Evolutionary conservation across 2,329 filamentous ascomycete species (phyloP).

Genomic region (Trichoderma sp.): DNA sequence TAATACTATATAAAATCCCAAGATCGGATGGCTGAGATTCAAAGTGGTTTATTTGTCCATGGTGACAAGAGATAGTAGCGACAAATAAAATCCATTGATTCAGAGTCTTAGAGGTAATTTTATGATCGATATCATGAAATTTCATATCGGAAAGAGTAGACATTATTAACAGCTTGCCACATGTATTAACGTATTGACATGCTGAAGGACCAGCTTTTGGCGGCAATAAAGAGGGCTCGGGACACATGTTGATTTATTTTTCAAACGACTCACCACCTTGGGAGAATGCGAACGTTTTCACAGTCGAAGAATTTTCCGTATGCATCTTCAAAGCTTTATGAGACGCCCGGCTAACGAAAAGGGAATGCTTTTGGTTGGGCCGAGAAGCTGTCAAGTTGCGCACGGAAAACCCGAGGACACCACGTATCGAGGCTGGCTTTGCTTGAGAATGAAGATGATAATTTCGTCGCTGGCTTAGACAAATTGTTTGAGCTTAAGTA

Average conservation of each 20-base stretch:
- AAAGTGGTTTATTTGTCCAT: no score
- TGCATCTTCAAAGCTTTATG: background rate
- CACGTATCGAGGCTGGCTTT: background rate
- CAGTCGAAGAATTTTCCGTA: background rate
- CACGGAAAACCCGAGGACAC: background rate
- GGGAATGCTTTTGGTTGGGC: background rate
- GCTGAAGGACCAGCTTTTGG: background rate
- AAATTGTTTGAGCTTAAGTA: background rate
- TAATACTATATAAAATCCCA: background rate
- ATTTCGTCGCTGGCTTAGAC: background rate
- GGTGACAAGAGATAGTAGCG: no score
- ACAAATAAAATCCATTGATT: no score
- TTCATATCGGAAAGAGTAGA: background rate
- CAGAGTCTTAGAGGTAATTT: no score
- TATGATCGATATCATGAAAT: background rate
- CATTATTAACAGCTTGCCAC: background rate
- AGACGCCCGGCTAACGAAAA: background rate
- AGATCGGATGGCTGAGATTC: background rate
- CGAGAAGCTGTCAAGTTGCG: background rate
- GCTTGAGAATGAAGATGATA: background rate
- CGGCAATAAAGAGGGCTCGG: background rate
- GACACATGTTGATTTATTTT: background rate
- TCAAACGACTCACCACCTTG: background rate
- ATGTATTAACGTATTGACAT: background rate
- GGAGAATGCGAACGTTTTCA: background rate